Evolutionary conservation across 108 stramenopile species (phyloP).

Genomic region (Cyclotella baltica): DNA sequence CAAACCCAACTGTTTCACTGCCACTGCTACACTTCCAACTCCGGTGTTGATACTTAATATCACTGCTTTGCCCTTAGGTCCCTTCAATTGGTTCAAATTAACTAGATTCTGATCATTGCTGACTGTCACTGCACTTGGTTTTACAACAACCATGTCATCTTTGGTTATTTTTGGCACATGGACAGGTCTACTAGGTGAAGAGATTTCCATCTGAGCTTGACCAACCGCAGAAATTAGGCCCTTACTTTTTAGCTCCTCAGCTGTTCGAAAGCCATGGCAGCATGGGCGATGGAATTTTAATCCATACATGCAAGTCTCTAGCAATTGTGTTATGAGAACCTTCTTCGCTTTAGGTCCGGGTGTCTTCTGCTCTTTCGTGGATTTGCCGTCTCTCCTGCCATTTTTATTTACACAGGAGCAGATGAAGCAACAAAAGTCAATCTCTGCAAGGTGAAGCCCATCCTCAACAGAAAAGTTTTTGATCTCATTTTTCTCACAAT

Average conservation of each 20-base stretch:
- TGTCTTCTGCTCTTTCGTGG: too few species aligned
- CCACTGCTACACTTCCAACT: constrained; percentile 26
- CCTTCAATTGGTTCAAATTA: not conserved
- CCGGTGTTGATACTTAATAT: constrained; percentile 42
- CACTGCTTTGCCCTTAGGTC: constrained; percentile 21
- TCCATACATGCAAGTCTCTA: constrained; percentile 17
- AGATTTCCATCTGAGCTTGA: not conserved
- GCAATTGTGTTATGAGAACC: not conserved
- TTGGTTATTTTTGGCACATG: not conserved
- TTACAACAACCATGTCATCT: not conserved
- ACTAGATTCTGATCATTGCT: not conserved
- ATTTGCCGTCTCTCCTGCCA: too few species aligned
- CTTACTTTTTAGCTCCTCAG: constrained; percentile 9
- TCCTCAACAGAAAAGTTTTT: constrained; percentile 3
- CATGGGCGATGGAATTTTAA: constrained; percentile 34
- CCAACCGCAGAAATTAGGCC: constrained; percentile 28
- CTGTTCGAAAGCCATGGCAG: constrained; percentile 27
- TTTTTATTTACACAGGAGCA: constrained; percentile 43
- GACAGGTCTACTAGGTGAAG: not conserved
- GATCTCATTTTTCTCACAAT: too few species aligned
- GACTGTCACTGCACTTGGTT: not conserved
- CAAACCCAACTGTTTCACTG: constrained; percentile 29
- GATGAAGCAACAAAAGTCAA: constrained; percentile 45
- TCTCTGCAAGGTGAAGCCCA: not conserved
- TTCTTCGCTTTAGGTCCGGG: too few species aligned